Evolutionary conservation across 495 filamentous ascomycete species (phyloP), one percentile per base, ranked within the genome.

Genomic region (Tricharina praecox): DNA sequence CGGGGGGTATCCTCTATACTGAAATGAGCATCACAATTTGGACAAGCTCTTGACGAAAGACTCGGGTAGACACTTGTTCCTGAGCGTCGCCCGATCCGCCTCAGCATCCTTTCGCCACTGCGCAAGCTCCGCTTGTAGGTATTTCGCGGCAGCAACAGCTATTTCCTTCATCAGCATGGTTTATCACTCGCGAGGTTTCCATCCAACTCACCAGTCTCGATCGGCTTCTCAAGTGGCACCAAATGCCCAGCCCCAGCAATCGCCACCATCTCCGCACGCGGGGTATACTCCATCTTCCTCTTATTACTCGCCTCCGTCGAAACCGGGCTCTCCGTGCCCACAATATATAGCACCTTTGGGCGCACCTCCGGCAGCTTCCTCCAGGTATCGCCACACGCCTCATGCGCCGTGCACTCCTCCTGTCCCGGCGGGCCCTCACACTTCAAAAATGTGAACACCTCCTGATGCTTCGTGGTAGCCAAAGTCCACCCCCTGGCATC

Each of bases 271-370:
- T 71, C 77, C 66, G 0, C 84, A 81, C n/a, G 69, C 68, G 24
- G 58, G 55, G 81, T 85, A 7, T 61, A 52, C n/a, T 68, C 65
- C 62, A 83, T 64, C 62, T 81, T 84, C 23, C 67, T 50, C 23
- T 68, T 59, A 28, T 73, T 67, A 7, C 63, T 43, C 1, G 64
- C 61, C 0, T 79, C 75, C 0, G 55, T 30, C 20, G 74, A 80
- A 52, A 94, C 68, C 4, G 73, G 62, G 8, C 77, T 83, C 26
- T 69, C 64, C 4, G 63, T 72, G 23, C 77, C 88, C 61, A 87
- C 85, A 38, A 95, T 66, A 64, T 85, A 97, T 16, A 94, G 65
- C 16, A 81, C 78, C n/a, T 76, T 78, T 0, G 88, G 85, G 1
- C 81, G 73, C 26, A 97, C 64, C 50, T 71, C 59, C 0, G 77